phyloP scores from a whole-genome alignment of 73 alveolate species.

The Symbiodinium pilosum region DNA sequence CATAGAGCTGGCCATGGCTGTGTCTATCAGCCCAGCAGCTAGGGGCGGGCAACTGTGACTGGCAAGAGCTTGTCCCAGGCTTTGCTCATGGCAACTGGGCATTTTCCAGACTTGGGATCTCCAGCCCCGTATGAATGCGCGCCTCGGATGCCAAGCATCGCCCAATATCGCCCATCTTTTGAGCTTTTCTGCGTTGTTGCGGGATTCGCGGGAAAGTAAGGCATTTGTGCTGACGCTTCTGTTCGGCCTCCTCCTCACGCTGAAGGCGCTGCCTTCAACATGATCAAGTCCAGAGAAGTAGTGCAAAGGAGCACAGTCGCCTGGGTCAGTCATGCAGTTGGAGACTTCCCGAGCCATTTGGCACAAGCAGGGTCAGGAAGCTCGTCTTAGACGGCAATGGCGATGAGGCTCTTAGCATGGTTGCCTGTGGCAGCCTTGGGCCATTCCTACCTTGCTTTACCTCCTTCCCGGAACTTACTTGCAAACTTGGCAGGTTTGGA shows the following conservation, averaged over 20 bases:
- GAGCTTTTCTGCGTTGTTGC: too few relatives aligned
- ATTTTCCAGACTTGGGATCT: constrained; percentile 4
- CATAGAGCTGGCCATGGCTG: too few relatives aligned
- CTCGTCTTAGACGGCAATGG: background rate
- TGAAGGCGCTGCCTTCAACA: background rate
- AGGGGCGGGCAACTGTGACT: background rate
- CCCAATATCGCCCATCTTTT: too few relatives aligned
- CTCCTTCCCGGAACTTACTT: constrained; percentile 48
- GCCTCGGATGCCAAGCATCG: background rate
- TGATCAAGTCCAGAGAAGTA: too few relatives aligned
- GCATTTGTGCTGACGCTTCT: constrained; percentile 19
- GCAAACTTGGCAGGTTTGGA: constrained; percentile 54
- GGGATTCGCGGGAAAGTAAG: too few relatives aligned
- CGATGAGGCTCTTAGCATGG: background rate
- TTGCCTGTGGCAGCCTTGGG: background rate
- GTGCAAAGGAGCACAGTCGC: too few relatives aligned
- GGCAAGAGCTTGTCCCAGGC: background rate
- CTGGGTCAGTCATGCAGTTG: background rate
- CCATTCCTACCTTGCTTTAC: constrained; percentile 58
- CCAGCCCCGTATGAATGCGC: background rate
- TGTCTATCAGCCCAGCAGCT: background rate
- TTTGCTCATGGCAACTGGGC: background rate
- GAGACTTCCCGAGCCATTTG: background rate
- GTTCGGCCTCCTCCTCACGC: background rate
- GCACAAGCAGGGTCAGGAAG: background rate